Evolutionary conservation across 192 early-diverging fungal species (phyloP).

Genomic region (Coemansia sp.): DNA sequence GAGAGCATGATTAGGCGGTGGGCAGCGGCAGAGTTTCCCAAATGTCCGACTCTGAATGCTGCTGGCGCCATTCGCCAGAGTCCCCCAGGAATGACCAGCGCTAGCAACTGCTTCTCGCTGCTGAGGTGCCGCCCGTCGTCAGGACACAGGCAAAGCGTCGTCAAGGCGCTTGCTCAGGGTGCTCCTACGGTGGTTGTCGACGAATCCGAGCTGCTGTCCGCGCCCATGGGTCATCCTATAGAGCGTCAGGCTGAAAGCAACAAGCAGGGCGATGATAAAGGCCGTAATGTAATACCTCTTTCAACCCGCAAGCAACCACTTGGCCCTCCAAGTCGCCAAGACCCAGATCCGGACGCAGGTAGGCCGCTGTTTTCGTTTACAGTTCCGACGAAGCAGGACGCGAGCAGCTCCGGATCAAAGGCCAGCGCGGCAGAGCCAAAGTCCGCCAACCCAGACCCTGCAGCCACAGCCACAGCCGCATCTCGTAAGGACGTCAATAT

Average conservation of each 20-base stretch:
- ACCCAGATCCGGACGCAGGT: neutral
- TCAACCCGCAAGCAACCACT: neutral
- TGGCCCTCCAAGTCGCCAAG: neutral
- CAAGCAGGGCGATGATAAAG: neutral
- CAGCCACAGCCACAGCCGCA: constrained; percentile 1
- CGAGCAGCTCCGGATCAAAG: neutral
- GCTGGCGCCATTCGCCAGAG: neutral
- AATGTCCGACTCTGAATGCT: constrained; percentile 22
- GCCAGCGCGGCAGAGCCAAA: neutral
- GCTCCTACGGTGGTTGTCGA: neutral
- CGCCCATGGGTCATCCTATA: neutral
- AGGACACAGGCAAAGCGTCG: neutral
- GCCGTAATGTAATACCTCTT: neutral
- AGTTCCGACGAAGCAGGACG: neutral
- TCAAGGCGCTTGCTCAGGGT: neutral
- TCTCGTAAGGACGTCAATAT: constrained; percentile 18
- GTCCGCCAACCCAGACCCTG: constrained; percentile 2
- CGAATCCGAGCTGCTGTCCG: neutral
- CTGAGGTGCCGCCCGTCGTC: constrained; percentile 7
- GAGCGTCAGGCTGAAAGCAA: neutral
- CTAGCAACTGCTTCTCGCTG: constrained; percentile 18
- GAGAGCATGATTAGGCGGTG: constrained; percentile 17
- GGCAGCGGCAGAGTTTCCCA: constrained; percentile 44
- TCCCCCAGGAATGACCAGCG: neutral
- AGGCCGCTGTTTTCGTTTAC: neutral